Percentiles rank a stretch among this genome's conserved stretches.
Evolutionary conservation across 495 filamentous ascomycete genomes (phyloP).

Genomic region (Amphirosellinia nigrospora): DNA sequence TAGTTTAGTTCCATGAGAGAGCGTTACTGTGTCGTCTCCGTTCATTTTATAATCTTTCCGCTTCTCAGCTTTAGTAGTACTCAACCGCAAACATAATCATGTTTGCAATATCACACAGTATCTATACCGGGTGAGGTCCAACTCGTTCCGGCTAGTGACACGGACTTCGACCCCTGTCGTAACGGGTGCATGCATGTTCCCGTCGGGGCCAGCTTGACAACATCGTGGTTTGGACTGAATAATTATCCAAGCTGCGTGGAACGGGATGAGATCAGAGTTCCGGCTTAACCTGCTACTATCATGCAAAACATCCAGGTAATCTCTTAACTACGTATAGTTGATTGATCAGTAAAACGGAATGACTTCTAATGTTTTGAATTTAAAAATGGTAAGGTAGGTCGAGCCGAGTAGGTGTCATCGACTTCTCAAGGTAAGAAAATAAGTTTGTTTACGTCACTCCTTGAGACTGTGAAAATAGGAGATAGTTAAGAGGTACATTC

Average conservation of each 20-base stretch:
- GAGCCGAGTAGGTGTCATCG: background rate
- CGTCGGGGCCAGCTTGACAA: conserved; percentile 5
- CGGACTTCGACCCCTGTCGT: background rate
- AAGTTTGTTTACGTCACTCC: background rate
- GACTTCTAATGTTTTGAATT: background rate
- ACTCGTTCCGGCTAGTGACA: conserved; percentile 6
- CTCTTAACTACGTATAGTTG: background rate
- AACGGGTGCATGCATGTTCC: conserved; percentile 18
- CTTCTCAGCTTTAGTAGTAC: background rate
- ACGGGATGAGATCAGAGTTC: background rate
- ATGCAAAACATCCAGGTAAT: conserved; percentile 3
- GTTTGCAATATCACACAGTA: background rate
- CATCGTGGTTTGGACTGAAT: conserved; percentile 8
- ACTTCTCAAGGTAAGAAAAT: background rate
- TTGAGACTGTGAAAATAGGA: background rate
- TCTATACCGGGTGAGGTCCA: background rate
- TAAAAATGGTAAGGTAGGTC: background rate
- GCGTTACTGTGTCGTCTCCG: background rate
- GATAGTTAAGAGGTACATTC: background rate
- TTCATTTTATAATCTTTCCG: background rate
- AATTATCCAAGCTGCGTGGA: conserved; percentile 13
- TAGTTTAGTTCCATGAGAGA: background rate
- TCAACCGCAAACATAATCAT: background rate
- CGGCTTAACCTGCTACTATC: background rate
- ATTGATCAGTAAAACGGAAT: background rate